Evolutionary conservation across 345 rosid genomes (phyloP).

Genomic region (Euphorbia tirucalli): DNA sequence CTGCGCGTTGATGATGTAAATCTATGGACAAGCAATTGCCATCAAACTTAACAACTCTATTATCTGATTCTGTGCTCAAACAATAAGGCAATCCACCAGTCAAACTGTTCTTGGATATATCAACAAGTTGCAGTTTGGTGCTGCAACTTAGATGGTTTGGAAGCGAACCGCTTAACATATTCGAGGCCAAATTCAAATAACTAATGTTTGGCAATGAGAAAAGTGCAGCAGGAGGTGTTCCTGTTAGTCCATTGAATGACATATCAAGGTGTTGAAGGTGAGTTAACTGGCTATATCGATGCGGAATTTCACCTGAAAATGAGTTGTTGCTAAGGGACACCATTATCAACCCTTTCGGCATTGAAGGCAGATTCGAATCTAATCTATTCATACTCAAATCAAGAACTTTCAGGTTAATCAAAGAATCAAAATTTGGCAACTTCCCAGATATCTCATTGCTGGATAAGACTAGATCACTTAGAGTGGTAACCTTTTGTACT

Average conservation of each 20-base stretch:
- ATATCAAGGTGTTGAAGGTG: constrained; percentile 41
- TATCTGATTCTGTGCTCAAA: constrained; percentile 33
- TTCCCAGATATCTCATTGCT: constrained; percentile 43
- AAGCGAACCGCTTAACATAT: constrained; percentile 52
- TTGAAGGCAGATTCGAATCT: constrained; percentile 33
- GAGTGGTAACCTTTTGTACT: constrained; percentile 20
- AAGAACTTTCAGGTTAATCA: constrained; percentile 31
- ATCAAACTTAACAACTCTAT: constrained; percentile 30
- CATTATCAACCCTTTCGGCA: constrained; percentile 44
- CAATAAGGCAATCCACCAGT: constrained; percentile 59
- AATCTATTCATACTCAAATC: constrained; percentile 46
- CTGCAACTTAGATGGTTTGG: constrained; percentile 49
- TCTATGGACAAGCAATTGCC: constrained; percentile 60
- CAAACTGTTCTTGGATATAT: constrained; percentile 56
- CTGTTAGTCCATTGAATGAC: constrained; percentile 39
- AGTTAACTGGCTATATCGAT: constrained; percentile 33
- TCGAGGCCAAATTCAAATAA: constrained; percentile 55
- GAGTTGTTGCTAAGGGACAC: constrained; percentile 42
- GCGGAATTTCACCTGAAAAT: constrained; percentile 42
- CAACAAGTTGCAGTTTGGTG: constrained; percentile 48
- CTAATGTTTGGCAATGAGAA: constrained; percentile 51
- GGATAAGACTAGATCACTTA: constrained; percentile 33
- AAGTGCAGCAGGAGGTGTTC: constrained; percentile 41
- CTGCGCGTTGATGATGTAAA: constrained; percentile 40
- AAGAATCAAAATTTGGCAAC: constrained; percentile 36